Base-by-base conservation (phyloP, 768 basidiomycete genomes). In the Phylloporus rhodoxanthus region DNA sequence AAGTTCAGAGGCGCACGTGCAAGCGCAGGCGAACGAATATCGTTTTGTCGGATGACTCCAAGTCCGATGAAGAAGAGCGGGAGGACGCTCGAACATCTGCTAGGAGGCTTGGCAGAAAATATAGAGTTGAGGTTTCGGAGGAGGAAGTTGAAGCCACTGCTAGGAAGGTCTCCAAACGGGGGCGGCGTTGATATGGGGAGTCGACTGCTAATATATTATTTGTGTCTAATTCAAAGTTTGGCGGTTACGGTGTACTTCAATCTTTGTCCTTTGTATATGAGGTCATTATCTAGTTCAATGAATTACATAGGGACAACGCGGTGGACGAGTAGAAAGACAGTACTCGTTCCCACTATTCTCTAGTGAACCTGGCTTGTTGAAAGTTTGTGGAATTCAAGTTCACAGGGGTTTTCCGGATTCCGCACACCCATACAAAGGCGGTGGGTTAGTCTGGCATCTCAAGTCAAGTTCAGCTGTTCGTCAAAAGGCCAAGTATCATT, bases 51-150 rank as follows among this genome's bases (percentile, higher is more conserved):
- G 54, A 51, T 19, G 33, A 37, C 2, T 10, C 9, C 9, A 8
- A 30, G 9, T 30, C 29, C 32, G 32, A 33, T 2, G 2, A 13
- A 1, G 58, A 55, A 33, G 47, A 33, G 2, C 2, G 15, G 11
- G 47, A 30, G 2, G 37, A 48, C 3, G 34, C 5, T 23, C 17
- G 3, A 0, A 6, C 8, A 9, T 19, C n/a, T 3, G 4, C 13
- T 8, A 2, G 17, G 14, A 43, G n/a, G 21, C 48, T 56, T 0
- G 57, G 50, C 5, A 48, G 14, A 40, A 36, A 19, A 11, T 58
- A 58, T 30, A 30, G 54, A 21, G 40, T 59, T 25, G 45, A 45
- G 9, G 29, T 20, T 19, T 38, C 41, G 14, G 44, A 58, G 5
- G 57, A 48, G n/a, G 9, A 28, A 28, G 37, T 20, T 19, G 11